These are phyloP conservation scores for Posidonia australis DNA, from an alignment of 106 monocot species.

Conservation along the genomic window DNA sequence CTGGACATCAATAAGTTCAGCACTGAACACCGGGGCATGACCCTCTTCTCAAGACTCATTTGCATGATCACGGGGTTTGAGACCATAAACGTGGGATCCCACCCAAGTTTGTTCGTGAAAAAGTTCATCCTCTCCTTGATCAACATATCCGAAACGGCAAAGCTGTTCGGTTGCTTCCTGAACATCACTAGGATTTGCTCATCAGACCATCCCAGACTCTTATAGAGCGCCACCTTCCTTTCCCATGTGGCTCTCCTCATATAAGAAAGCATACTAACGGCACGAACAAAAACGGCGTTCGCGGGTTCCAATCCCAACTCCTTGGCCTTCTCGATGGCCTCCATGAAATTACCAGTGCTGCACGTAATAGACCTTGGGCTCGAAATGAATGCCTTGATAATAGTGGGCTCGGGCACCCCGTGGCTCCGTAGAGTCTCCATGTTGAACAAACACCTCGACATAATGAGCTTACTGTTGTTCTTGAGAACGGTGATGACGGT, in stretches of 20 bases:
- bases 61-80: neutral
- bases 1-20: neutral
- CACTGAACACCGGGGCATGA: slow-evolving; percentile 9
- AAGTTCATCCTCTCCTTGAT: slow-evolving; percentile 1
- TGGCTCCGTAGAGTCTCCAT: neutral
- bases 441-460: neutral
- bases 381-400: neutral
- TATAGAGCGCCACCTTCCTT: neutral
- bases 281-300: neutral
- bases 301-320: neutral
- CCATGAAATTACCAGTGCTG: no score
- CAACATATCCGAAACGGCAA: neutral
- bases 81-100: neutral
- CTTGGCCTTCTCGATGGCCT: neutral
- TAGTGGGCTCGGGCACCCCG: neutral
- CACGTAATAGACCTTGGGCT: neutral
- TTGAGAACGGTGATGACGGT: neutral
- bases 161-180: neutral
- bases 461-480: neutral
- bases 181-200: neutral
- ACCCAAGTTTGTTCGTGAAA: neutral
- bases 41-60: slow-evolving; percentile 5
- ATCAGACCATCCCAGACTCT: slow-evolving; percentile 3
- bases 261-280: neutral
- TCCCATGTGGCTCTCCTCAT: neutral